Percentiles rank a stretch among this genome's conserved stretches.
These are phyloP conservation scores for Oryza meridionalis DNA, from an alignment of 176 grass and related monocot species.

Conservation along the genomic window DNA sequence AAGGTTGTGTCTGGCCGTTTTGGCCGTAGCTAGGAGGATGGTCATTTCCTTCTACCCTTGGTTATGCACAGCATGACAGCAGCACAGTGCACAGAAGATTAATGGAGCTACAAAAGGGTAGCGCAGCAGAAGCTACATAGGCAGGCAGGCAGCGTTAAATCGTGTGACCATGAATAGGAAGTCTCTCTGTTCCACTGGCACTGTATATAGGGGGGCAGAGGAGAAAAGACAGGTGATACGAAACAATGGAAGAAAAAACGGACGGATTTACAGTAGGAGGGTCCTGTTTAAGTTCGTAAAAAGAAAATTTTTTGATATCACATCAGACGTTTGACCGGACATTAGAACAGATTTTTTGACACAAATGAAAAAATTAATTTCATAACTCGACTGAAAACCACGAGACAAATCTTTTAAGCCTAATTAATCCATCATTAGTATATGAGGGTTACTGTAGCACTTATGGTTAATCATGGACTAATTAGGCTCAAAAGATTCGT, in stretches of 20 bases:
- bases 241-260: background rate
- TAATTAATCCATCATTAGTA: too few relatives aligned
- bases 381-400: too few relatives aligned
- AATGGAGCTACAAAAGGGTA: slow-evolving; percentile 51
- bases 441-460: too few relatives aligned
- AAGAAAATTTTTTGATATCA: too few relatives aligned
- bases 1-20: slow-evolving; percentile 46
- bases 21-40: slow-evolving; percentile 7
- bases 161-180: slow-evolving; percentile 47
- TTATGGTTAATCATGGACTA: too few relatives aligned
- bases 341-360: too few relatives aligned
- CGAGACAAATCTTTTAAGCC: too few relatives aligned
- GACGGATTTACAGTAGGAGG: too few relatives aligned
- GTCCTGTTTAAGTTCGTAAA: too few relatives aligned
- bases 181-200: slow-evolving; percentile 16
- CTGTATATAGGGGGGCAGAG: background rate
- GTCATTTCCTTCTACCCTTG: slow-evolving; percentile 33
- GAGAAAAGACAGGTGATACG: slow-evolving; percentile 23
- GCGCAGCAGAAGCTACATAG: slow-evolving; percentile 38
- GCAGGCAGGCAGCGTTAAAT: slow-evolving; percentile 43
- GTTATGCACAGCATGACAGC: slow-evolving; percentile 26
- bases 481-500: too few relatives aligned
- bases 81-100: slow-evolving; percentile 36
- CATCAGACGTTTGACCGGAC: too few relatives aligned
- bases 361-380: too few relatives aligned